Percentiles rank a stretch among this genome's conserved stretches.
Conservation (phyloP, 2,329 filamentous ascomycete species). For the Monosporascus sp. region DNA sequence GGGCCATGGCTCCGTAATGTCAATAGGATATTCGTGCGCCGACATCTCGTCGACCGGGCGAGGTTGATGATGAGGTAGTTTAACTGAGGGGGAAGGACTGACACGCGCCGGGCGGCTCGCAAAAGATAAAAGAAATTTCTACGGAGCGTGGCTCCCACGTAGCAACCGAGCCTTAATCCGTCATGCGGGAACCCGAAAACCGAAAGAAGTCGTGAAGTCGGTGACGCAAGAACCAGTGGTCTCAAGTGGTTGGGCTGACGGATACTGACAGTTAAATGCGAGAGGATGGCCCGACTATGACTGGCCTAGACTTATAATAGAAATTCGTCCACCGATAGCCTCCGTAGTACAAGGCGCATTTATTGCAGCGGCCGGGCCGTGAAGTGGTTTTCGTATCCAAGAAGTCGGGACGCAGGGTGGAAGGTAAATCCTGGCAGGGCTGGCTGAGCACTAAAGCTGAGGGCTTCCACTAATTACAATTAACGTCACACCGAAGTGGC, state of each 20-base stretch:
- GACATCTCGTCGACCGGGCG: conserved; percentile 32
- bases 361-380: neutral
- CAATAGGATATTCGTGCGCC: conserved; percentile 11
- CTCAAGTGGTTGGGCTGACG: conserved; percentile 5
- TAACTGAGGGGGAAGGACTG: neutral
- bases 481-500: neutral
- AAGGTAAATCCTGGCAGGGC: neutral
- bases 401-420: neutral
- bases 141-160: neutral
- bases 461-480: neutral
- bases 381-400: neutral
- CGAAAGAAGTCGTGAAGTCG: conserved; percentile 1
- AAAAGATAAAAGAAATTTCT: neutral
- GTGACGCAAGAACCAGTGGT: conserved; percentile 1
- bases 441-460: neutral
- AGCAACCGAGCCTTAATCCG: neutral
- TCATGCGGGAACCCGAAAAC: conserved; percentile 1
- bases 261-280: conserved; percentile 17
- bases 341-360: neutral
- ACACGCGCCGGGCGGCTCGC: neutral
- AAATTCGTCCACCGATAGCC: neutral
- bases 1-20: conserved; percentile 43
- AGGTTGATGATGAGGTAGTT: neutral
- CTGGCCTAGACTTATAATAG: neutral
- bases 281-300: conserved; percentile 8